These are phyloP conservation scores for Ceratocystis papillata DNA, from an alignment of 2,329 filamentous ascomycete genomes.

Conservation along the genomic window DNA sequence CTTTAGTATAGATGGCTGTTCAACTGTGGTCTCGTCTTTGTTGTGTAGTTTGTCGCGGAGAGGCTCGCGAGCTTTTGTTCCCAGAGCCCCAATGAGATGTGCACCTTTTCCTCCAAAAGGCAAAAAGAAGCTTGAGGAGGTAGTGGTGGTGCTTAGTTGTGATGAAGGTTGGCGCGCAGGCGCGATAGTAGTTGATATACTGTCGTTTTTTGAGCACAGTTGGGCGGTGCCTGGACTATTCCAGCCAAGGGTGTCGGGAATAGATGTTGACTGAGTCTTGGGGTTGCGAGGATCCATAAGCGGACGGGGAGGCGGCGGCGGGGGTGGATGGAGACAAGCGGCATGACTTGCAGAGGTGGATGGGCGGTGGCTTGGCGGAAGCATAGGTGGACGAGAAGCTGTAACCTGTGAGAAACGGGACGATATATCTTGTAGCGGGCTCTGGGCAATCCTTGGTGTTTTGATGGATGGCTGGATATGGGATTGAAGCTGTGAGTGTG, in stretches of 20 bases:
- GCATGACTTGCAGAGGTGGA: background rate
- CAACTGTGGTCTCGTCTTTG: background rate
- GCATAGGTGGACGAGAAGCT: background rate
- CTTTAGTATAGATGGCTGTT: background rate
- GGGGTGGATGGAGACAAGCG: background rate
- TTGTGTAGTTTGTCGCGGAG: conserved; percentile 28
- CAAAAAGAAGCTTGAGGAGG: conserved; percentile 40
- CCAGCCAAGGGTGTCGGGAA: conserved; percentile 50
- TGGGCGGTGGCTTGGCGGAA: background rate
- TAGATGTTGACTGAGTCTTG: conserved; percentile 32
- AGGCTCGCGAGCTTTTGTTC: conserved; percentile 30
- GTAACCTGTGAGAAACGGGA: conserved; percentile 32
- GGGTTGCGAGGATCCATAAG: conserved; percentile 26
- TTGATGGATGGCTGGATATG: conserved; percentile 33
- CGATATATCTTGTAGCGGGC: conserved; percentile 38
- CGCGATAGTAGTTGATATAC: conserved; percentile 31
- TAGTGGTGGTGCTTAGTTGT: conserved; percentile 44
- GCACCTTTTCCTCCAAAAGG: conserved; percentile 48
- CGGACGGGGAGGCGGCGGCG: background rate
- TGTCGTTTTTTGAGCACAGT: conserved; percentile 12
- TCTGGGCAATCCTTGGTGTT: conserved; percentile 1
- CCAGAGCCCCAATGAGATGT: conserved; percentile 40
- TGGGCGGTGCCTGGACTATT: conserved; percentile 33
- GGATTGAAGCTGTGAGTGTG: conserved; percentile 30
- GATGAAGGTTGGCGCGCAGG: conserved; percentile 44